Base-by-base conservation (phyloP, 441 rosid species). In the Euphorbia corollata region DNA sequence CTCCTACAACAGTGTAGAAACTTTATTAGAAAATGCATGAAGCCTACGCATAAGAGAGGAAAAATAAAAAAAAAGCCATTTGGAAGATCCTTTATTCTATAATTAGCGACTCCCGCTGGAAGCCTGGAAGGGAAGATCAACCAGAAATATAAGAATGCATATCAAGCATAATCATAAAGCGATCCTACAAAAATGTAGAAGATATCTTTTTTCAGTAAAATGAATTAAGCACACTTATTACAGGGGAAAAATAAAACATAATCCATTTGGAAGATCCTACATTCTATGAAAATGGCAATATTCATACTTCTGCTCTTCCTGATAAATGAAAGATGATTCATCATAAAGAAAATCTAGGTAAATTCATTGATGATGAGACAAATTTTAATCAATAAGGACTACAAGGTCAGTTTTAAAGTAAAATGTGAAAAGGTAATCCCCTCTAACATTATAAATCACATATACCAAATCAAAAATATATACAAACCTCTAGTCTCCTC, bases 111-210 rank as follows among this genome's bases (percentile, higher is more conserved):
- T 65, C 41, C 41, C 1, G 41, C 41, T 36, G 41, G 41, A 36
- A 36, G 98, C 99, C 96, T 91, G 97, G 75, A 86, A 84, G 34
- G 64, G 58, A 82, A 66, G 54, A 68, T 38, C 55, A 76, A 71
- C 27, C 59, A 67, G 38, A 19, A 19, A 65, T 59, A 67, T 63
- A 76, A 67, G 65, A 61, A 59, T 41, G 47, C 57, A 51, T 68
- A 75, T 36, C 54, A 23, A 50, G 67, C 22, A 43, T 19, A 54
- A 50, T 39, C 36, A 36, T n/a, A 13, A 57, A 62, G 16, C 30
- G 41, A 24, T 15, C 23, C 56, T 63, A 19, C 24, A 18, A 15
- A 30, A 48, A 56, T 22, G 18, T 12, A 39, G 50, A 59, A 5
- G 32, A 20, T 22, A 8, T 11, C 20, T 6, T 13, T 38, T 2